A percentile compares a stretch with the other conserved stretches of the same genome.
These are phyloP conservation scores for Calonectria hongkongensis DNA, from an alignment of 2,329 filamentous ascomycete species.

Conservation along the genomic window DNA sequence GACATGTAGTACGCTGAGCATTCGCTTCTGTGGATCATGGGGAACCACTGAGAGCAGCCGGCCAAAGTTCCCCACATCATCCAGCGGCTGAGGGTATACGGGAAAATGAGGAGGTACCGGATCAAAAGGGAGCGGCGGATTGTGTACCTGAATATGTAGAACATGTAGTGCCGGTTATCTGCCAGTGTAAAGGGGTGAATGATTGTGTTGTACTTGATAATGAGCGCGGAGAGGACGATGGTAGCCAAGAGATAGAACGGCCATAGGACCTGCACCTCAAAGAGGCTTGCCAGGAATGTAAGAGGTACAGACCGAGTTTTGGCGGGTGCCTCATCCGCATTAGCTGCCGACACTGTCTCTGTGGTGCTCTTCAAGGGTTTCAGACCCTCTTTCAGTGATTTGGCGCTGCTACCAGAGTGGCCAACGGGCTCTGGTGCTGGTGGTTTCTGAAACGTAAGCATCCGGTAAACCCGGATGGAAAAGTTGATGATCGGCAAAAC, in stretches of 20 bases:
- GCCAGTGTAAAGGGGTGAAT: conserved; percentile 97
- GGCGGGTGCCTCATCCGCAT: background rate
- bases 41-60: conserved; percentile 58
- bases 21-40: conserved; percentile 27
- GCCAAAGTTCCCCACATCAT: conserved; percentile 79
- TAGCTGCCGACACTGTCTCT: background rate
- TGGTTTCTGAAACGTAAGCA: background rate
- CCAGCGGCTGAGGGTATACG: conserved; percentile 84
- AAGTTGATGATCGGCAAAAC: conserved; percentile 61
- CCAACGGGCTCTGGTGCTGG: background rate
- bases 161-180: conserved; percentile 97
- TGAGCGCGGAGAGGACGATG: conserved; percentile 60
- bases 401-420: conserved; percentile 9
- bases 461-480: conserved; percentile 5
- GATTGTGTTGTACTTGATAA: conserved; percentile 90
- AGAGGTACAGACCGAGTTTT: conserved; percentile 42
- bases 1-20: conserved; percentile 44
- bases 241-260: conserved; percentile 60
- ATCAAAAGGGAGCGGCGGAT: conserved; percentile 79
- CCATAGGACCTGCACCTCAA: conserved; percentile 61
- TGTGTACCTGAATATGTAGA: conserved; percentile 93
- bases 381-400: conserved; percentile 17
- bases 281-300: conserved; percentile 40
- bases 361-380: background rate
- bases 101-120: conserved; percentile 79